Conservation (phyloP, 129 eudicot genomes). For the Artemisia annua region DNA sequence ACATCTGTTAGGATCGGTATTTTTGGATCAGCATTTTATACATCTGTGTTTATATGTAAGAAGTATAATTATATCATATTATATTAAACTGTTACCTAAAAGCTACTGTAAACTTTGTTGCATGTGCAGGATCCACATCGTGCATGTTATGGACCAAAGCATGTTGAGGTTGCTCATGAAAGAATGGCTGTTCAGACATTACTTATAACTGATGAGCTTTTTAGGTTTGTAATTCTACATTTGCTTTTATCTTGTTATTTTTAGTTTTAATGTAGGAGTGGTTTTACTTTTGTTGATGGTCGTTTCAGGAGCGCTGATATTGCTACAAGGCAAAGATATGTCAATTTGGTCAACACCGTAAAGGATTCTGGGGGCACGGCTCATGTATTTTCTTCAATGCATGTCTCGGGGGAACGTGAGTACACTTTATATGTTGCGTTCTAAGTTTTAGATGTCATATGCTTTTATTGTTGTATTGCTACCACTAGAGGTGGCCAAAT, state of each 20-base stretch:
- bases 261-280: not conserved
- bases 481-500: not conserved
- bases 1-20: constrained; percentile 11
- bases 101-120: not conserved
- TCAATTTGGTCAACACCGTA: constrained; percentile 66
- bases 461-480: not conserved
- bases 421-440: constrained; percentile 5
- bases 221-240: constrained; percentile 51
- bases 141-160: constrained; percentile 99
- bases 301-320: constrained; percentile 75
- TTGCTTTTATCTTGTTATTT: not conserved
- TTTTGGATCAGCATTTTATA: not conserved
- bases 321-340: constrained; percentile 70
- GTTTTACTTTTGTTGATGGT: not conserved
- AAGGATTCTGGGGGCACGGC: constrained; percentile 83
- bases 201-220: constrained; percentile 88
- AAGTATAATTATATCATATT: not conserved
- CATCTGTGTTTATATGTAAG: not conserved
- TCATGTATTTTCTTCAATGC: constrained; percentile 91
- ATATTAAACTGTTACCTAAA: not conserved
- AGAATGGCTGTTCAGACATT: constrained; percentile 96
- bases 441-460: not conserved
- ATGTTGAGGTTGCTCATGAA: constrained; percentile 96
- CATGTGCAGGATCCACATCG: constrained; percentile 71
- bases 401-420: constrained; percentile 98